A percentile compares a stretch with the other conserved stretches of the same genome.
These are phyloP conservation scores for Pichia occidentalis DNA, from an alignment of 805 yeast species.

Conservation along the genomic window DNA sequence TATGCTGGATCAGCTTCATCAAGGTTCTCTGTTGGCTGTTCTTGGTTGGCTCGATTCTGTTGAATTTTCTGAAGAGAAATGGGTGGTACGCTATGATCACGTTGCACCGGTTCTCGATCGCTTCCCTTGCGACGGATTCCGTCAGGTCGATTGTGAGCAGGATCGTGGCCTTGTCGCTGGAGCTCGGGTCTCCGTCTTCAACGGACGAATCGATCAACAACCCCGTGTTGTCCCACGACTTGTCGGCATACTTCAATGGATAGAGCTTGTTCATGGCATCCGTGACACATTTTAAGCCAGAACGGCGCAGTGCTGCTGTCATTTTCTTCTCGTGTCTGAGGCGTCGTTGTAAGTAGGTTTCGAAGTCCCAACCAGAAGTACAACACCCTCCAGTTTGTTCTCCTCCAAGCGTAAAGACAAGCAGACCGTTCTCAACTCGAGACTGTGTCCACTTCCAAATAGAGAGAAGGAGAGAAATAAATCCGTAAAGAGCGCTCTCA, in stretches of 20 bases:
- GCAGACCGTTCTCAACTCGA: no score
- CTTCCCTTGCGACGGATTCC: constrained; percentile 77
- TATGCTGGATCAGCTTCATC: constrained; percentile 61
- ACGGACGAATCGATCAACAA: constrained; percentile 64
- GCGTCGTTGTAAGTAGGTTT: no score
- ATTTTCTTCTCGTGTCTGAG: no score
- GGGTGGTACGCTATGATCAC: constrained; percentile 88
- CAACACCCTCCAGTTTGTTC: no score
- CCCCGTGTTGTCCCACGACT: constrained; percentile 95
- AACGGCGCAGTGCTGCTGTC: not conserved
- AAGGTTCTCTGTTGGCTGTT: constrained; percentile 65
- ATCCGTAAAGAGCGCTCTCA: no score
- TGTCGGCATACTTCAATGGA: constrained; percentile 77
- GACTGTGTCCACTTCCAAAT: no score
- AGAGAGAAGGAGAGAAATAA: no score
- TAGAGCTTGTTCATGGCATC: constrained; percentile 45
- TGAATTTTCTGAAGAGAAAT: constrained; percentile 84
- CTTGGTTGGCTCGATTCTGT: constrained; percentile 57
- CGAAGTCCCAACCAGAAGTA: no score
- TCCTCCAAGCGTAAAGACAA: no score
- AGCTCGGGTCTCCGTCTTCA: no score
- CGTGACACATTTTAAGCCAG: constrained; percentile 1
- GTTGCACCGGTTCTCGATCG: constrained; percentile 47
- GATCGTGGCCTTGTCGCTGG: constrained; percentile 28
- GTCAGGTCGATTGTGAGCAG: constrained; percentile 84